Percentiles rank a stretch among this genome's conserved stretches.
These are phyloP conservation scores for Polytrichum commune DNA, from an alignment of 225 moss, liverwort and hornwort genomes.

Conservation along the genomic window DNA sequence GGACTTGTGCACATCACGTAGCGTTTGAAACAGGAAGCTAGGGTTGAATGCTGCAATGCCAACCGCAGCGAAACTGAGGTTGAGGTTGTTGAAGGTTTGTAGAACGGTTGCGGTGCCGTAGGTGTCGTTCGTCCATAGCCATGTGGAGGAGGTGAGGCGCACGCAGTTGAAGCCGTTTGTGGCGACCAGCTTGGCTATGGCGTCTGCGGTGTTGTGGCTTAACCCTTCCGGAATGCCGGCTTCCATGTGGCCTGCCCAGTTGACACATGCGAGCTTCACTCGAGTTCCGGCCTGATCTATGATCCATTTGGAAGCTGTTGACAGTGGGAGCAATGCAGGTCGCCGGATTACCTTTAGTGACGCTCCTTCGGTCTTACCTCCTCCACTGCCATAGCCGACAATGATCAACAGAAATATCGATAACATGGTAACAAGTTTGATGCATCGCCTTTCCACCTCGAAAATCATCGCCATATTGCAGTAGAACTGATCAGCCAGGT, in stretches of 20 bases:
- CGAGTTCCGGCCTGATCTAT: constrained; percentile 36
- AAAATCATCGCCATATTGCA: too few relatives aligned
- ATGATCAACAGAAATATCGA: too few relatives aligned
- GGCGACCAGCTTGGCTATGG: constrained; percentile 25
- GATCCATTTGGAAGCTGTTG: constrained; percentile 44
- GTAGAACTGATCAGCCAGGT: too few relatives aligned
- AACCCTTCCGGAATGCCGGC: constrained; percentile 54
- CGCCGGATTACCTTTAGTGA: neutral
- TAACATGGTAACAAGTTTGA: too few relatives aligned
- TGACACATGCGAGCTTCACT: constrained; percentile 61
- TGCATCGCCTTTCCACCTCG: too few relatives aligned
- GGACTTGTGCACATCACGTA: constrained; percentile 33
- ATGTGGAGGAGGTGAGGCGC: constrained; percentile 51
- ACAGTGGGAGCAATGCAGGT: constrained; percentile 19
- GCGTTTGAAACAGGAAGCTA: constrained; percentile 22
- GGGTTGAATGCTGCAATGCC: constrained; percentile 27
- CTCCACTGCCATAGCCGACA: too few relatives aligned
- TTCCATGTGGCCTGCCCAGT: constrained; percentile 59
- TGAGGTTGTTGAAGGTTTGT: constrained; percentile 25
- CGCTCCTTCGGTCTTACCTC: too few relatives aligned
- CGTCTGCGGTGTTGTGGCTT: constrained; percentile 26
- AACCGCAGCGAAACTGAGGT: constrained; percentile 9
- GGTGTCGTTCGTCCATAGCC: constrained; percentile 55
- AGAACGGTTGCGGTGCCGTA: constrained; percentile 26
- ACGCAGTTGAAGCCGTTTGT: constrained; percentile 56